Evolutionary conservation across 345 rosid species (phyloP), one percentile per base, ranked within the genome.

Genomic region (Mangifera indica): DNA sequence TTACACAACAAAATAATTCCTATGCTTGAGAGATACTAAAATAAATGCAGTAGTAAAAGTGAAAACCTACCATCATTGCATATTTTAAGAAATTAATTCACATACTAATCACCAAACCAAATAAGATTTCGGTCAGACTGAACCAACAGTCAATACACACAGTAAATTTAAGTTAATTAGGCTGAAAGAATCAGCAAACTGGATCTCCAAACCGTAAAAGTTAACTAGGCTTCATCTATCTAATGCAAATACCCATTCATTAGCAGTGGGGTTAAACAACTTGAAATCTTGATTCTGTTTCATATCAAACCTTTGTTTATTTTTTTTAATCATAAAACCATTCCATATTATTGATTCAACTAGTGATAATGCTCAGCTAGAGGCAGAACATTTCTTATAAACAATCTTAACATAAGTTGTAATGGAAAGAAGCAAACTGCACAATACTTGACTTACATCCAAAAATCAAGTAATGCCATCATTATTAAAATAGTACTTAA

Each of bases 11-110:
- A 53, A 42, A 34, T 26, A 52, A 55, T 21, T 65, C 74, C 59
- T 11, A 34, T 14, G 37, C 53, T 44, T 71, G 7, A 4, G 17
- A 20, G 22, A 51, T 34, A 29, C 22, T 29, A 32, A 58, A 37
- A 55, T 10, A 60, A 55, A 66, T 48, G 60, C 45, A 72, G 25
- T 26, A 54, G 20, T 67, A 4, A 40, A 67, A 67, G 17, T 18
- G 18, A 13, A 15, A 67, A 21, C 12, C 51, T 40, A 68, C 59
- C n/a, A 15, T 44, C 18, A 8, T 13, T 51, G 46, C 59, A 66
- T 34, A n/a, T 25, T 51, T 2, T 11, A 29, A 59, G 25, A 52
- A 24, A 17, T 17, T 10, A 26, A 51, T 66, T 66, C 21, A 18
- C 45, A 49, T 24, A 26, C 11, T 29, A 49, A 51, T 51, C 45